Conservation (phyloP, 139 green algal species). For the Edaphochlamys debaryana region DNA sequence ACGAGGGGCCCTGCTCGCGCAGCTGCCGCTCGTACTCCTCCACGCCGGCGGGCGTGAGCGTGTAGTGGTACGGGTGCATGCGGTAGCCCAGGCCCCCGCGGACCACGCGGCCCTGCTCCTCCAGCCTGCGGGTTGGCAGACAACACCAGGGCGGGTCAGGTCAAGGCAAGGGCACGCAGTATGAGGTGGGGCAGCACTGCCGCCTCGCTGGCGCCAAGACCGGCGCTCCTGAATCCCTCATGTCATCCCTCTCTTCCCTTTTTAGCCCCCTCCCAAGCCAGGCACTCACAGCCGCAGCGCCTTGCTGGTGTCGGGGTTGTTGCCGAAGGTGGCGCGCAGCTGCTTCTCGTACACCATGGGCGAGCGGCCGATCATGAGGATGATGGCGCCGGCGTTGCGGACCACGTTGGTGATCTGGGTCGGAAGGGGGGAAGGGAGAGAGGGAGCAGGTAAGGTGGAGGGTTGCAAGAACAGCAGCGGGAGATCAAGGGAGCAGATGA, state of each 20-base stretch:
- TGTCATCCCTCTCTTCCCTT: too few relatives aligned
- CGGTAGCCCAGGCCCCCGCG: slow-evolving; percentile 33
- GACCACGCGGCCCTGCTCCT: slow-evolving; percentile 32
- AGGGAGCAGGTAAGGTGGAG: too few relatives aligned
- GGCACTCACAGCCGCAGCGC: slow-evolving; percentile 32
- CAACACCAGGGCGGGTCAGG: not conserved
- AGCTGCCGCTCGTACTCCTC: slow-evolving; percentile 37
- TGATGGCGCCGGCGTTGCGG: slow-evolving; percentile 37
- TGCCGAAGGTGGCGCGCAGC: slow-evolving; percentile 34
- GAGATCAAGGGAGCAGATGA: not conserved
- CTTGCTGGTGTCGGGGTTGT: slow-evolving; percentile 41
- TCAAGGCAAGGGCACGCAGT: not conserved
- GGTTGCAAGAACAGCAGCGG: too few relatives aligned
- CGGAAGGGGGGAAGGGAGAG: too few relatives aligned
- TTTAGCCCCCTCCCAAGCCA: too few relatives aligned
- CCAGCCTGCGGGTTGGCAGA: slow-evolving; percentile 9
- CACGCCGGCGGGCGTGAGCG: slow-evolving; percentile 15
- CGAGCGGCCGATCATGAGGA: slow-evolving; percentile 26
- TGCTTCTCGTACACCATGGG: slow-evolving; percentile 33
- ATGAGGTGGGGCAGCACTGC: too few relatives aligned
- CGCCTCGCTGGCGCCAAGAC: too few relatives aligned
- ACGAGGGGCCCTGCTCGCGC: slow-evolving; percentile 17
- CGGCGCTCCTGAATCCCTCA: too few relatives aligned
- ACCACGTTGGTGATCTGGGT: slow-evolving; percentile 39
- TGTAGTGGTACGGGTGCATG: slow-evolving; percentile 43